A percentile compares a stretch with the other conserved stretches of the same genome.
Evolutionary conservation across 192 early-diverging fungal genomes (phyloP).

Genomic region (Backusella circina): DNA sequence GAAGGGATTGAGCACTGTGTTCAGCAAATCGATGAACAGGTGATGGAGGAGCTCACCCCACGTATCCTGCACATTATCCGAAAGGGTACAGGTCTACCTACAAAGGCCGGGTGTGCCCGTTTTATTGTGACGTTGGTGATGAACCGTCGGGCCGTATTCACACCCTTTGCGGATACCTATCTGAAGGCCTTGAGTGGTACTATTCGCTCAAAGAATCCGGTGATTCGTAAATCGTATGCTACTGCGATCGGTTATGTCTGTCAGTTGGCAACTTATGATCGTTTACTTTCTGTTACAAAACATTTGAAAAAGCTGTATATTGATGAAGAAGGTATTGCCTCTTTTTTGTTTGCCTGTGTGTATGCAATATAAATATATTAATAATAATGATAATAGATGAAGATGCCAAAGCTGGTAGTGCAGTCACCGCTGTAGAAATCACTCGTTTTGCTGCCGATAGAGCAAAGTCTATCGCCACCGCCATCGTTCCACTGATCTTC

Average conservation of each 20-base stretch:
- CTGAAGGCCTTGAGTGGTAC: conserved; percentile 77
- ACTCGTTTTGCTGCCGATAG: conserved; percentile 60
- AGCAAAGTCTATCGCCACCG: conserved; percentile 47
- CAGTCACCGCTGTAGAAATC: conserved; percentile 65
- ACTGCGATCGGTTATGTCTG: conserved; percentile 81
- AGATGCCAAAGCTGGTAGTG: conserved; percentile 65
- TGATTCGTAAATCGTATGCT: conserved; percentile 83
- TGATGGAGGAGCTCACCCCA: conserved; percentile 65
- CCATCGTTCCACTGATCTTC: conserved; percentile 68
- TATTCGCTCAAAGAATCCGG: conserved; percentile 73
- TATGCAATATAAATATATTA: not conserved
- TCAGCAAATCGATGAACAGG: conserved; percentile 68
- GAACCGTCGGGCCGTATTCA: conserved; percentile 59
- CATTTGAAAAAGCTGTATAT: conserved; percentile 76
- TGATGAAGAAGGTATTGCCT: conserved; percentile 48
- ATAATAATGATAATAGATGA: conserved; percentile 45
- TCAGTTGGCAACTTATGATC: conserved; percentile 51
- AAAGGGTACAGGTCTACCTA: conserved; percentile 87
- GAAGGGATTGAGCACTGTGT: conserved; percentile 79
- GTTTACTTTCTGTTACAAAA: conserved; percentile 60
- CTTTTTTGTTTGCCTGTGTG: not conserved
- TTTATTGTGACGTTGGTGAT: conserved; percentile 77
- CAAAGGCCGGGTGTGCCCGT: conserved; percentile 87
- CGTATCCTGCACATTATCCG: conserved; percentile 66
- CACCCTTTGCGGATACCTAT: conserved; percentile 65